These are phyloP conservation scores for Jimgerdemannia flammicorona DNA, from an alignment of 192 early-diverging fungal species.

Conservation along the genomic window DNA sequence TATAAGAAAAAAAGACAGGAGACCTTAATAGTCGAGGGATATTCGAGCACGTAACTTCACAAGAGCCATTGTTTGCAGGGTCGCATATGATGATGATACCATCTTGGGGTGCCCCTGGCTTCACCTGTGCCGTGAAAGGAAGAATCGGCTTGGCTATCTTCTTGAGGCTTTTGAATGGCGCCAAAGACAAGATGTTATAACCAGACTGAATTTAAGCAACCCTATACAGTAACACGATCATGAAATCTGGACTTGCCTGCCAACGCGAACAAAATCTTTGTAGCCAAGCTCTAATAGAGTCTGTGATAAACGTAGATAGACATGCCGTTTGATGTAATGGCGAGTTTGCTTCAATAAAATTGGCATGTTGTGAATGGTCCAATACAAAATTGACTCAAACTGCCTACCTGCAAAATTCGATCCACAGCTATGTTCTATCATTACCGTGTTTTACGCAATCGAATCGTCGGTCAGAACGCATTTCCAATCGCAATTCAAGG, in stretches of 20 bases:
- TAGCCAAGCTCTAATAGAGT: constrained; percentile 61
- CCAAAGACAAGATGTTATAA: too few species aligned
- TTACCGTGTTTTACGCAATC: not conserved
- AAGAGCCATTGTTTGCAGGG: too few species aligned
- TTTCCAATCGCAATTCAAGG: not conserved
- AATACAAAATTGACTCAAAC: too few species aligned
- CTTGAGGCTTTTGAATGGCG: constrained; percentile 42
- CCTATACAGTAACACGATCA: not conserved
- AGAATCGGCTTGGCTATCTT: constrained; percentile 63
- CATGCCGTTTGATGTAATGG: too few species aligned
- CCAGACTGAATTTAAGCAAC: not conserved
- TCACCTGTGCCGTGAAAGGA: constrained; percentile 52
- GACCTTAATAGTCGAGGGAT: not conserved
- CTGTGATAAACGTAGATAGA: not conserved
- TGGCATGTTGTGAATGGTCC: not conserved
- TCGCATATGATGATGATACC: too few species aligned
- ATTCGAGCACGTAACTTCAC: too few species aligned
- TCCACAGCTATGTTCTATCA: constrained; percentile 71
- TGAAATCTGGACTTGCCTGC: constrained; percentile 21
- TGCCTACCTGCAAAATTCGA: constrained; percentile 53
- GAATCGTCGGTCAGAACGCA: not conserved
- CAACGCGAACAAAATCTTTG: constrained; percentile 64
- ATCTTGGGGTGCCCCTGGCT: constrained; percentile 1
- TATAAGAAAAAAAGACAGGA: not conserved
- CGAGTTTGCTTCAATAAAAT: not conserved